Conservation (phyloP, 1,284 basidiomycete species). For the Mycena sp. region DNA sequence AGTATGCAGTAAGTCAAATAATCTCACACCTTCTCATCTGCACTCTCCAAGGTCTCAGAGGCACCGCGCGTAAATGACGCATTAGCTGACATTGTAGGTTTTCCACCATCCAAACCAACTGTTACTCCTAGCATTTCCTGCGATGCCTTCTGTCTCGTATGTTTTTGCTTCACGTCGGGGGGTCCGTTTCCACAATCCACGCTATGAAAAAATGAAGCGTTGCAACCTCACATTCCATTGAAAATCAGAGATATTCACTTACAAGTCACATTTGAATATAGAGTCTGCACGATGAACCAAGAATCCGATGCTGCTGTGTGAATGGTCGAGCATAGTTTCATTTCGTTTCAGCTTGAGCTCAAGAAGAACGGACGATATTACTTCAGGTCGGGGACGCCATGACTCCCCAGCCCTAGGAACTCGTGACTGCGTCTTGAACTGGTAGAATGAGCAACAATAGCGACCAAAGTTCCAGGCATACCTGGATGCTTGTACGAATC, state of each 20-base stretch:
- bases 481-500: not conserved
- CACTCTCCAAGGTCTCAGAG: too few species aligned
- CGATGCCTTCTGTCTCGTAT: not conserved
- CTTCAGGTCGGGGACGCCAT: not conserved
- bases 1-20: not conserved
- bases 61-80: too few species aligned
- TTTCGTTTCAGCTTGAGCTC: too few species aligned
- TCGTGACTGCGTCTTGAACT: constrained; percentile 1
- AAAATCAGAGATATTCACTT: not conserved
- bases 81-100: too few species aligned
- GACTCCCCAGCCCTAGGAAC: too few species aligned
- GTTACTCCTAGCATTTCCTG: too few species aligned
- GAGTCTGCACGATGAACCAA: not conserved
- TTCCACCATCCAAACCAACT: too few species aligned
- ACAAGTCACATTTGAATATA: not conserved
- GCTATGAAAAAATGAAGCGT: too few species aligned
- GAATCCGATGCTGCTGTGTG: not conserved
- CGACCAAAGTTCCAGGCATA: not conserved
- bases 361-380: not conserved
- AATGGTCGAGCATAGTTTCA: too few species aligned
- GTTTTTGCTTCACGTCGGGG: too few species aligned
- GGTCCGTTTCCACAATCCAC: not conserved
- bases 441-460: not conserved
- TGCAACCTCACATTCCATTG: too few species aligned
- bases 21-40: too few species aligned